phyloP scores from a whole-genome alignment of 495 filamentous ascomycete genomes.

The Talaromyces ruber region DNA sequence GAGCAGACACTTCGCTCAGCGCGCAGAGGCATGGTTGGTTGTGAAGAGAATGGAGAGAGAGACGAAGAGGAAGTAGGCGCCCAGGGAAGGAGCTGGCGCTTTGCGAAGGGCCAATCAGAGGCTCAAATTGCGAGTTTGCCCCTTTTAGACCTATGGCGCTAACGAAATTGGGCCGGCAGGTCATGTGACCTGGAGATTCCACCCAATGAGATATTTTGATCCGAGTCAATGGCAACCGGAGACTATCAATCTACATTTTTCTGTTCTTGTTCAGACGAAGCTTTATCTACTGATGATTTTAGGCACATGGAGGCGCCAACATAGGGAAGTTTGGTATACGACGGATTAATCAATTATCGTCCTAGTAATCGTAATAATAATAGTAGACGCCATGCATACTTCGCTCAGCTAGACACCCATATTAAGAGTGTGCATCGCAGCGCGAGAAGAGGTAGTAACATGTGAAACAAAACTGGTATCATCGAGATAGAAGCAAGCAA shows the following conservation, averaged over 20 bases:
- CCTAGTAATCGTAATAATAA: not conserved
- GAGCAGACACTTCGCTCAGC: constrained; percentile 6
- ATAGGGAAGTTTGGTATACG: no score
- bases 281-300: not conserved
- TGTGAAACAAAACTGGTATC: constrained; percentile 8
- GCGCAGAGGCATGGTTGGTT: constrained; percentile 12
- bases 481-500: not conserved
- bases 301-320: not conserved
- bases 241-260: not conserved
- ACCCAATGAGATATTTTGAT: not conserved
- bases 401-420: not conserved
- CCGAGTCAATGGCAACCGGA: not conserved
- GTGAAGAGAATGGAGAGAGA: constrained; percentile 4
- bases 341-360: not conserved
- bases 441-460: not conserved
- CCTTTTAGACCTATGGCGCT: not conserved
- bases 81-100: not conserved
- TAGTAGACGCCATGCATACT: not conserved
- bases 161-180: not conserved
- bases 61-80: not conserved
- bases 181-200: not conserved
- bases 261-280: not conserved
- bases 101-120: not conserved
- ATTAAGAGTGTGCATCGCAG: not conserved
- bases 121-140: not conserved